Evolutionary conservation across 2,329 filamentous ascomycete species (phyloP).

Genomic region (Colletotrichum echinochloae): DNA sequence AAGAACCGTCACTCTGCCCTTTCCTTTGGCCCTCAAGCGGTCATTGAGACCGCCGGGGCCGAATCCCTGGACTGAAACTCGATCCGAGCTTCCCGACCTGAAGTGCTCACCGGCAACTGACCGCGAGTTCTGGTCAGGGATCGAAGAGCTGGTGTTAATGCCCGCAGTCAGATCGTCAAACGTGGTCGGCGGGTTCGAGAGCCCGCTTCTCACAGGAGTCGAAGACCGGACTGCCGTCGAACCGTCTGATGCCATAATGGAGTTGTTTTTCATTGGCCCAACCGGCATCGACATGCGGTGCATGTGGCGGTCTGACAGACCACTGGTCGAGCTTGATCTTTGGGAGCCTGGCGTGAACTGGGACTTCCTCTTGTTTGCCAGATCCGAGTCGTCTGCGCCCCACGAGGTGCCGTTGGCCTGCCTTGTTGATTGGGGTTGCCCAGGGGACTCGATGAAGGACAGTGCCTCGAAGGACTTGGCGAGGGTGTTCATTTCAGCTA

Average conservation of each 20-base stretch:
- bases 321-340: constrained; percentile 67
- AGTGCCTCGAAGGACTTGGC: constrained; percentile 79
- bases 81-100: constrained; percentile 65
- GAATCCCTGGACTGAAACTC: constrained; percentile 78
- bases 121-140: constrained; percentile 56
- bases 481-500: constrained; percentile 81
- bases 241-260: constrained; percentile 57
- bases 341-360: constrained; percentile 62
- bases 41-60: constrained; percentile 79
- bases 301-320: constrained; percentile 68
- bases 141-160: constrained; percentile 51
- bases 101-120: constrained; percentile 57
- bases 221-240: constrained; percentile 63
- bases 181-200: constrained; percentile 62
- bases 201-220: constrained; percentile 62
- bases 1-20: constrained; percentile 81
- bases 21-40: constrained; percentile 82
- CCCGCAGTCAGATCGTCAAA: constrained; percentile 60
- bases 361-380: constrained; percentile 65
- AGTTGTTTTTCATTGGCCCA: constrained; percentile 60
- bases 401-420: constrained; percentile 58
- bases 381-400: constrained; percentile 53
- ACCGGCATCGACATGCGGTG: constrained; percentile 88
- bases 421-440: constrained; percentile 57
- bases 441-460: constrained; percentile 83